Evolutionary conservation across 2,329 filamentous ascomycete genomes (phyloP).

Genomic region (Falciphora oryzae): DNA sequence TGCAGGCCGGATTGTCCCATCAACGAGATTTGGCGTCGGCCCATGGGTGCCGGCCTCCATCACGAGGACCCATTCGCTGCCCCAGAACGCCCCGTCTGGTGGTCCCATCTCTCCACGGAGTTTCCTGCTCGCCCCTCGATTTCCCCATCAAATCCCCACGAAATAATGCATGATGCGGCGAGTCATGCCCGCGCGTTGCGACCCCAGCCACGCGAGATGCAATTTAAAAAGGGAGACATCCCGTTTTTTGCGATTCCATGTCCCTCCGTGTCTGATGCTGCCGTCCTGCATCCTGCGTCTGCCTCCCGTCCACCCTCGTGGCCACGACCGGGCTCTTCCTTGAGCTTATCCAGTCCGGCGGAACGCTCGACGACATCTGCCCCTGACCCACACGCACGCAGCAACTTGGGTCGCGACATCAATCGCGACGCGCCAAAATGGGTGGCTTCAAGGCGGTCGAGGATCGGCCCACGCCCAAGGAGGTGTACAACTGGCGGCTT

Average conservation of each 20-base stretch:
- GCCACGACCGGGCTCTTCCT: background rate
- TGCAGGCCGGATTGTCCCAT: no score
- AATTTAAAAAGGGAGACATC: background rate
- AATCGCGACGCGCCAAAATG: background rate
- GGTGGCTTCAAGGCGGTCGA: constrained; percentile 24
- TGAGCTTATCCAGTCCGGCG: background rate
- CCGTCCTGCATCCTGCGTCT: background rate
- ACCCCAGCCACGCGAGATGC: background rate
- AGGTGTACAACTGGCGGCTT: constrained; percentile 48
- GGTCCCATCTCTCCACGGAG: background rate
- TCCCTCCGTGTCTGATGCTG: background rate
- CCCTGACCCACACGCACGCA: background rate
- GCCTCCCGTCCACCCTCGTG: no score
- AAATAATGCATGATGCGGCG: background rate
- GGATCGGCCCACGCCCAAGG: constrained; percentile 48
- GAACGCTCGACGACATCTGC: background rate
- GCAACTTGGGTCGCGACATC: no score
- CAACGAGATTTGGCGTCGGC: background rate
- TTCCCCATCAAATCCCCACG: background rate
- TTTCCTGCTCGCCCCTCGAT: background rate
- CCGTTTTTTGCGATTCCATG: background rate
- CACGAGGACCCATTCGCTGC: background rate
- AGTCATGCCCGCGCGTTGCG: background rate
- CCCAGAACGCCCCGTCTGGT: background rate
- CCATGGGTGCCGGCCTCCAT: background rate